A percentile compares a stretch with the other conserved stretches of the same genome.
Evolutionary conservation across 1,139 yeast genomes (phyloP).

Genomic region (Taiozyma sp.): DNA sequence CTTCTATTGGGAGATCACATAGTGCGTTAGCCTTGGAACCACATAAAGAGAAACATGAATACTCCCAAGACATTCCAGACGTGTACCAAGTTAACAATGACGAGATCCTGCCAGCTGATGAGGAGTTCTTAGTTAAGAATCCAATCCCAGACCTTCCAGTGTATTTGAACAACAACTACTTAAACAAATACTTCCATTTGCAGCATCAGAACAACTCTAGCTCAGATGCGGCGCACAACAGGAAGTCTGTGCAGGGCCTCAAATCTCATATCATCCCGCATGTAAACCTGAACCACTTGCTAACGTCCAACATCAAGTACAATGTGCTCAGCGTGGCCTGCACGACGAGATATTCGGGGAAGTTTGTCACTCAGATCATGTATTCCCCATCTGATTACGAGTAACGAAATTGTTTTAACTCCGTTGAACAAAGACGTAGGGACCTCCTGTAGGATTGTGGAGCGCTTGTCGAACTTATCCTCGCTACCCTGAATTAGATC

Average conservation of each 20-base stretch:
- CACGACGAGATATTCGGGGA: constrained; percentile 70
- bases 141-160: constrained; percentile 48
- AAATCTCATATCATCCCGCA: constrained; percentile 43
- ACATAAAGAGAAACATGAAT: constrained; percentile 20
- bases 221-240: constrained; percentile 11
- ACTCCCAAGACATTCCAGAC: constrained; percentile 27
- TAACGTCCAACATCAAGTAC: constrained; percentile 66
- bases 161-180: constrained; percentile 51
- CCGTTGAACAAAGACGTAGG: too few relatives aligned
- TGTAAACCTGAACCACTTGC: constrained; percentile 67
- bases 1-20: constrained; percentile 2
- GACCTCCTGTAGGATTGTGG: too few relatives aligned
- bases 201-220: constrained; percentile 15
- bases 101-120: constrained; percentile 30
- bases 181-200: constrained; percentile 37
- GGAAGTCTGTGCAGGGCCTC: constrained; percentile 19
- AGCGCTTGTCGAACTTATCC: too few relatives aligned
- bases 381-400: constrained; percentile 51
- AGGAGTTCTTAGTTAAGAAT: constrained; percentile 28
- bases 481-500: too few relatives aligned
- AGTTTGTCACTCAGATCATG: constrained; percentile 72
- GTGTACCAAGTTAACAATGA: constrained; percentile 12
- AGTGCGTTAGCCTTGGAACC: constrained; percentile 6
- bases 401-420: neutral
- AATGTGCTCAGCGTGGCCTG: constrained; percentile 71